These are phyloP conservation scores for Cutaneotrichosporon sp. DNA, from an alignment of 1,284 basidiomycete genomes.

Conservation along the genomic window DNA sequence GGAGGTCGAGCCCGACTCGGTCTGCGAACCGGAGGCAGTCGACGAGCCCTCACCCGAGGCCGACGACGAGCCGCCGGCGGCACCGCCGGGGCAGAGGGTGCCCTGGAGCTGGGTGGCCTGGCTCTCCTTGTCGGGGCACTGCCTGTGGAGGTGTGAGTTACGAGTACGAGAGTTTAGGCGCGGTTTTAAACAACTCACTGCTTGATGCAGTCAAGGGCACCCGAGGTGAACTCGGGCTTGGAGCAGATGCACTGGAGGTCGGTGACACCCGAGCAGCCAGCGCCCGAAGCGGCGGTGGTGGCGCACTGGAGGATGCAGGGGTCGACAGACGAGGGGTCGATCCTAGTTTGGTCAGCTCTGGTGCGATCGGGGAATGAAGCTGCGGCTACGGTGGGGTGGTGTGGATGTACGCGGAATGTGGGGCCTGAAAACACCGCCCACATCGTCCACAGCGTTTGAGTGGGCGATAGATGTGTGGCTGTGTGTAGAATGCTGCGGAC, in stretches of 20 bases:
- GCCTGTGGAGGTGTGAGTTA: background rate
- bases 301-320: slow-evolving; percentile 4
- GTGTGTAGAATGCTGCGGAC: too few species aligned
- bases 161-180: background rate
- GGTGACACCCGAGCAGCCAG: slow-evolving; percentile 3
- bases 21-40: background rate
- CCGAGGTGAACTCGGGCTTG: background rate
- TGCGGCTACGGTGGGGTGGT: background rate
- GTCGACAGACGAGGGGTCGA: slow-evolving; percentile 1
- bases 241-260: slow-evolving; percentile 6
- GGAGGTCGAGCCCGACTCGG: background rate
- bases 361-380: background rate
- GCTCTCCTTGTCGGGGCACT: slow-evolving; percentile 4
- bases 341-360: slow-evolving; percentile 3
- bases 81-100: slow-evolving; percentile 1
- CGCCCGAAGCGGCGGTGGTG: background rate
- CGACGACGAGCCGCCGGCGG: background rate
- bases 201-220: background rate
- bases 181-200: background rate
- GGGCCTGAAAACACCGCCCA: too few species aligned
- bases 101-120: background rate
- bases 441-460: too few species aligned
- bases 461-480: too few species aligned
- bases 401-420: background rate
- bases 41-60: background rate